Evolutionary conservation across 2,329 filamentous ascomycete species (phyloP).

Genomic region (Clonostachys byssicola): DNA sequence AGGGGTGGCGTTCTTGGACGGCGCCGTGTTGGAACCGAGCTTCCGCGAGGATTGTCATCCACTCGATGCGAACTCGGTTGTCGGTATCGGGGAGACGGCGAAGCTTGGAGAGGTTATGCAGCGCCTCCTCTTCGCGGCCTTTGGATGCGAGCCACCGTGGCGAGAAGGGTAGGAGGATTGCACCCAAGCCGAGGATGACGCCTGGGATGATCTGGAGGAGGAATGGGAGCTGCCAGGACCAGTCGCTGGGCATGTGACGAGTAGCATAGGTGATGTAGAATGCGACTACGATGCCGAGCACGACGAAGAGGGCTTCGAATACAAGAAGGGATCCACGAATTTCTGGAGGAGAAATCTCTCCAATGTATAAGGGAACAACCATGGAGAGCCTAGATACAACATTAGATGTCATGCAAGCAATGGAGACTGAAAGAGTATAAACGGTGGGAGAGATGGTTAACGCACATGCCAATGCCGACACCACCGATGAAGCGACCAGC

Average conservation of each 20-base stretch:
- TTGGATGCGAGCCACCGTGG: conserved; percentile 55
- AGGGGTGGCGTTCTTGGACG: conserved; percentile 28
- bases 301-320: conserved; percentile 16
- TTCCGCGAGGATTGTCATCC: conserved; percentile 9
- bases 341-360: conserved; percentile 41
- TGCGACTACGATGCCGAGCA: conserved; percentile 17
- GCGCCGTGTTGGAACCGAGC: conserved; percentile 2
- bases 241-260: conserved; percentile 6
- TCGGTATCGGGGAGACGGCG: conserved; percentile 9
- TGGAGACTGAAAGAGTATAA: conserved; percentile 12
- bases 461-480: conserved; percentile 33
- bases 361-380: conserved; percentile 35
- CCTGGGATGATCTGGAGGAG: conserved; percentile 3
- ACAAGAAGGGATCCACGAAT: conserved; percentile 39
- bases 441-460: background rate
- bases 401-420: too few relatives aligned
- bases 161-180: conserved; percentile 62
- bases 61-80: conserved; percentile 8
- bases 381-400: background rate
- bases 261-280: conserved; percentile 18
- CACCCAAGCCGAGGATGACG: conserved; percentile 7
- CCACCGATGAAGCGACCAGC: conserved; percentile 36
- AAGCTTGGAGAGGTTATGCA: conserved; percentile 47
- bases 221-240: conserved; percentile 4
- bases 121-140: conserved; percentile 51